Conservation (phyloP, 306 rosid species). For the Acacia confusa region DNA sequence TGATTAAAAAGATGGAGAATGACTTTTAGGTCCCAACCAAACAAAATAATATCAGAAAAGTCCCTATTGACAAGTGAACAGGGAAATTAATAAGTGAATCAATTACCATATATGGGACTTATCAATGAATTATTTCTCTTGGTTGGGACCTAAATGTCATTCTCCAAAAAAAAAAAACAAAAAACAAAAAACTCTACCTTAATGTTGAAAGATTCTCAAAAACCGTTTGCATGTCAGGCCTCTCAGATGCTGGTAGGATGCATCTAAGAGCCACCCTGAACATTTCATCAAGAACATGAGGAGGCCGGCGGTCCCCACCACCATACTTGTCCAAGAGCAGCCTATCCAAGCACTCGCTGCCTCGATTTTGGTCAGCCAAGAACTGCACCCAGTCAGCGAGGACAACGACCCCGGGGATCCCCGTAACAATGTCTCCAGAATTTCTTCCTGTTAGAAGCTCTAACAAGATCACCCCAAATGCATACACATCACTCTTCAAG, state of each 20-base stretch:
- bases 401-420: conserved; percentile 59
- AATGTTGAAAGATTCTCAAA: conserved; percentile 62
- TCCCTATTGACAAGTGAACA: no score
- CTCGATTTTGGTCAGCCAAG: conserved; percentile 49
- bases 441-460: conserved; percentile 72
- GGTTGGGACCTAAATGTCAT: no score
- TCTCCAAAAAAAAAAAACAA: no score
- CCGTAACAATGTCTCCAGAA: conserved; percentile 62
- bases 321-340: conserved; percentile 39
- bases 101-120: no score
- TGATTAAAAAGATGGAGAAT: no score
- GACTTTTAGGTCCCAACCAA: no score
- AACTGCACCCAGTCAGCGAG: conserved; percentile 69
- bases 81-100: no score
- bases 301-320: conserved; percentile 16
- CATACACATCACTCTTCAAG: conserved; percentile 76
- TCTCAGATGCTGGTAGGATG: conserved; percentile 70
- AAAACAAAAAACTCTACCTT: conserved; percentile 38
- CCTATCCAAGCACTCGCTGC: conserved; percentile 63
- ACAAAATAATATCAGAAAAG: no score
- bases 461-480: conserved; percentile 74
- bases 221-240: conserved; percentile 69
- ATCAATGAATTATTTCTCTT: no score
- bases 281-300: conserved; percentile 53
- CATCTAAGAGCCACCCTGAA: conserved; percentile 69